phyloP scores from a whole-genome alignment of 1,284 basidiomycete genomes.

The Nidula niveotomentosa region DNA sequence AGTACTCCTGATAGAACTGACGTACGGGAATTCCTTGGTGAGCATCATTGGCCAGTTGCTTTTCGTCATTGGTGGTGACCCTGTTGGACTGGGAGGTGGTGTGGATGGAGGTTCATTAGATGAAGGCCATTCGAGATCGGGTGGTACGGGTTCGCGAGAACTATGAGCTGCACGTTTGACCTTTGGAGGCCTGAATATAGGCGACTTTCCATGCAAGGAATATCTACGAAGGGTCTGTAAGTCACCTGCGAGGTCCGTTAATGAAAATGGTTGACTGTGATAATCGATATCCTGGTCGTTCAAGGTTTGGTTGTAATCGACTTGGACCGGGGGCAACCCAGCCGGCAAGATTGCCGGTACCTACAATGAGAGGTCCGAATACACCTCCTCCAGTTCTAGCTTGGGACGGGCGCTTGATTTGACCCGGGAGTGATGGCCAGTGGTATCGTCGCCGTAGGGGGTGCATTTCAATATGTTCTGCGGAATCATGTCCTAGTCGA shows the following conservation, averaged over 20 bases:
- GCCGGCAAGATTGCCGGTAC: slow-evolving; percentile 64
- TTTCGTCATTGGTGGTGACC: background rate
- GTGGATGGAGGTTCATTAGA: too few relatives aligned
- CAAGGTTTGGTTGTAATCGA: slow-evolving; percentile 64
- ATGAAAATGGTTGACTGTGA: slow-evolving; percentile 40
- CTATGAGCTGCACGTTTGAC: background rate
- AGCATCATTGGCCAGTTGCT: slow-evolving; percentile 10
- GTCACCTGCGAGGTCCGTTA: too few relatives aligned
- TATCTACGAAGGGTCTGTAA: slow-evolving; percentile 16
- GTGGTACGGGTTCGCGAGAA: background rate
- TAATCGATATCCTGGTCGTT: slow-evolving; percentile 67
- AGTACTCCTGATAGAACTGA: slow-evolving; percentile 14
- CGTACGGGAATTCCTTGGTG: slow-evolving; percentile 4
- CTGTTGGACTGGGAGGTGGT: slow-evolving; percentile 7
- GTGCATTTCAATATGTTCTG: background rate
- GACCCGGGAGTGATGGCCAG: background rate
- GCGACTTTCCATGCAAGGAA: slow-evolving; percentile 20
- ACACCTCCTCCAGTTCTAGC: slow-evolving; percentile 60
- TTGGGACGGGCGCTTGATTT: slow-evolving; percentile 11
- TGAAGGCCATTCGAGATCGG: slow-evolving; percentile 2
- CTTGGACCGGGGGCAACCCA: slow-evolving; percentile 55
- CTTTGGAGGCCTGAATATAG: slow-evolving; percentile 6
- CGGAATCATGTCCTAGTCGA: background rate
- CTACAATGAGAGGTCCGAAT: slow-evolving; percentile 73
- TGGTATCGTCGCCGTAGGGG: slow-evolving; percentile 7